Evolutionary conservation across 2,329 filamentous ascomycete species (phyloP), one percentile per base, ranked within the genome.

Genomic region (Aspergillus oerlinghausenensis): DNA sequence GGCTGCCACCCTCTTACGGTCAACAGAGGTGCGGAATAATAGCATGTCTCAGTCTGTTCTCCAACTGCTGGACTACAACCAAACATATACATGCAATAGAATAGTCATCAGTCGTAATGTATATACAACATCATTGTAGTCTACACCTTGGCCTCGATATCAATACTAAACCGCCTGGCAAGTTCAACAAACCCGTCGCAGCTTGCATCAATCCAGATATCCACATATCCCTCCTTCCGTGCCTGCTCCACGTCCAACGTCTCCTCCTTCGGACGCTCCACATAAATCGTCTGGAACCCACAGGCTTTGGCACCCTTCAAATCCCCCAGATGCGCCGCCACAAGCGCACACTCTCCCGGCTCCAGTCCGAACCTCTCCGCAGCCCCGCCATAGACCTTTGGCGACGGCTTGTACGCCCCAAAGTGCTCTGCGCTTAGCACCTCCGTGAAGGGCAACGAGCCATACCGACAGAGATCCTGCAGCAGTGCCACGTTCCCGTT

Each of bases 401-500:
- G 82, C 58, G 83, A 80, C 1, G 89, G 89, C 77, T 94, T 94
- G 71, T 93, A 94, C 0, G 84, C 84, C 48, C 79, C 76, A 67
- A 92, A 93, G 60, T 87, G 81, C 72, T 89, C 88, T 0, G 85
- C 84, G 8, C 85, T 89, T 57, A 88, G 77, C 42, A 92, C 65
- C 54, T 79, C 74, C 23, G 79, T 78, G 65, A 92, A 93, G 0
- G 80, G 80, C 51, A 92, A 79, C 4, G 73, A 71, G 1, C 82
- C 86, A 63, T 84, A 78, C 51, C 73, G 67, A 51, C 82, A 73
- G 50, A 94, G 78, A 67, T 93, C 89, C 2, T 75, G 68, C 47
- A 93, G 77, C n/a, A 93, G 75, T 1, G 78, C 75, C 2, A 79
- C 68, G 68, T 92, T 93, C 38, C 88, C 90, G 68, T 94, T 94